phyloP scores from a whole-genome alignment of 108 stramenopile genomes.

The Nitzschia palea region DNA sequence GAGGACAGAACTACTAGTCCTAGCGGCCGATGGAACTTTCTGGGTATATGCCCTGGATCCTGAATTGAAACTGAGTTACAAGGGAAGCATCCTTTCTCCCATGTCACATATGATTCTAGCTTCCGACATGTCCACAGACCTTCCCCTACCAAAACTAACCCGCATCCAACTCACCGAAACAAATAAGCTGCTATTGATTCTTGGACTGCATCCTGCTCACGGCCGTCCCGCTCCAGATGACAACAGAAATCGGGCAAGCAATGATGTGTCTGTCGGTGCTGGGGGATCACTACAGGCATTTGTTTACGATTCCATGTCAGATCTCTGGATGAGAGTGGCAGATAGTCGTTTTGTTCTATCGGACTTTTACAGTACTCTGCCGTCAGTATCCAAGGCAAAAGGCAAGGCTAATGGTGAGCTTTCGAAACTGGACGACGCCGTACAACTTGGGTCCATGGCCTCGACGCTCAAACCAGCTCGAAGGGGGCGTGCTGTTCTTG shows the following conservation, averaged over 20 bases:
- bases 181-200: constrained; percentile 59
- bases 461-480: constrained; percentile 39
- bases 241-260: constrained; percentile 1
- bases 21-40: constrained; percentile 72
- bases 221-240: constrained; percentile 8
- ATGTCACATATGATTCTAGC: constrained; percentile 79
- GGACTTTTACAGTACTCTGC: constrained; percentile 73
- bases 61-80: constrained; percentile 48
- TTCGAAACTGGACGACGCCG: constrained; percentile 61
- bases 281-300: constrained; percentile 76
- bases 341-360: constrained; percentile 84
- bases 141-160: constrained; percentile 56
- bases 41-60: constrained; percentile 54
- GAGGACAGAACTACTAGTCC: constrained; percentile 56
- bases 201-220: constrained; percentile 37
- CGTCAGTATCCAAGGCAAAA: constrained; percentile 22
- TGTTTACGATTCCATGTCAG: constrained; percentile 62
- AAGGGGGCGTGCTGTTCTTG: constrained; percentile 18
- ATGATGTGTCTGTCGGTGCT: constrained; percentile 25
- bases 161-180: constrained; percentile 70
- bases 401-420: constrained; percentile 38
- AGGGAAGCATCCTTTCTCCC: constrained; percentile 73
- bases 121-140: constrained; percentile 20
- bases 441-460: constrained; percentile 48
- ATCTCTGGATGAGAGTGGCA: constrained; percentile 80